A percentile compares a stretch with the other conserved stretches of the same genome.
Evolutionary conservation across 352 stramenopile genomes (phyloP).

Genomic region (Phytophthora tentaculata): DNA sequence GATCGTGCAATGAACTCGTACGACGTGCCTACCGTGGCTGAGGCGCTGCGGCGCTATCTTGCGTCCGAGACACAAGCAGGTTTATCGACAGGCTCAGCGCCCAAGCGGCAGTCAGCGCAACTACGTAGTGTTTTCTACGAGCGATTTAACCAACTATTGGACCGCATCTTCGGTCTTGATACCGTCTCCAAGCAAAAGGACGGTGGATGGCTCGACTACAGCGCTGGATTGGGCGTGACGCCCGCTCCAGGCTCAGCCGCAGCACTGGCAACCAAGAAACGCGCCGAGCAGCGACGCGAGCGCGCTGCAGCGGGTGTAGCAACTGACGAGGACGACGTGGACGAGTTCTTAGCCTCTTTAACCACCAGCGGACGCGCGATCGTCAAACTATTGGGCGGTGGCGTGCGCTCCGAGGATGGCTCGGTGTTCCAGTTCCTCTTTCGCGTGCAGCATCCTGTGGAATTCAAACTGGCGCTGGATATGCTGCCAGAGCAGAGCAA

Average conservation of each 20-base stretch:
- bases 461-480: slow-evolving; percentile 84
- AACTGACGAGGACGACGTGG: slow-evolving; percentile 62
- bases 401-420: slow-evolving; percentile 66
- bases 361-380: slow-evolving; percentile 58
- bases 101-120: slow-evolving; percentile 81
- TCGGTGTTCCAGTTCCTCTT: slow-evolving; percentile 88
- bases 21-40: slow-evolving; percentile 60
- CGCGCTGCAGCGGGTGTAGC: slow-evolving; percentile 44
- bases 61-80: slow-evolving; percentile 75
- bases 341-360: slow-evolving; percentile 58
- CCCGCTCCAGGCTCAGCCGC: slow-evolving; percentile 22
- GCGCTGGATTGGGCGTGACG: slow-evolving; percentile 44
- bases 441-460: slow-evolving; percentile 71
- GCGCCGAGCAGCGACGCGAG: slow-evolving; percentile 50
- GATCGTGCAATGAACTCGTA: slow-evolving; percentile 67
- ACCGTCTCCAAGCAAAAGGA: slow-evolving; percentile 79
- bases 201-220: slow-evolving; percentile 88
- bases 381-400: slow-evolving; percentile 61
- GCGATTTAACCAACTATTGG: slow-evolving; percentile 85
- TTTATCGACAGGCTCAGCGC: slow-evolving; percentile 48
- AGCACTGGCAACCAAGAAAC: slow-evolving; percentile 31
- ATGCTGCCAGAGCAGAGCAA: slow-evolving; percentile 86
- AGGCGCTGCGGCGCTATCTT: slow-evolving; percentile 74
- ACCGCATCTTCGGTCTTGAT: slow-evolving; percentile 81
- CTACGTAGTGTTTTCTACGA: slow-evolving; percentile 86